phyloP scores from a whole-genome alignment of 257 asterid species.

The Gentiana dahurica region DNA sequence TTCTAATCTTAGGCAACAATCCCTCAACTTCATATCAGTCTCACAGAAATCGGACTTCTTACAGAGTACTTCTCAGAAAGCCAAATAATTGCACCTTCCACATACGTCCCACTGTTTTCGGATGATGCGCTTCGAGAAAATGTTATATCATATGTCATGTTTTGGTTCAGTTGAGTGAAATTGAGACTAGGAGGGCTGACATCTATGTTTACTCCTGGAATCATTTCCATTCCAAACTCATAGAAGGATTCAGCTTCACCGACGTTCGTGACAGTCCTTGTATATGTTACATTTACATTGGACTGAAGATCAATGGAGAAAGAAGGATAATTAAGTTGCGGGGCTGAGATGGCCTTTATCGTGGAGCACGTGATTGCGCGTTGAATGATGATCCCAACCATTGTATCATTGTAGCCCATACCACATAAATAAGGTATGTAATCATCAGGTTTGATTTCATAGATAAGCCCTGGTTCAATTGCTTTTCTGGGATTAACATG shows the following conservation, averaged over 20 bases:
- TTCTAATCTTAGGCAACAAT: too few relatives aligned
- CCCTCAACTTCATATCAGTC: too few relatives aligned
- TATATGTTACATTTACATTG: background rate
- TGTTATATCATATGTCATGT: background rate
- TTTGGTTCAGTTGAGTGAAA: background rate
- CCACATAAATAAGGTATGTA: slow-evolving; percentile 7
- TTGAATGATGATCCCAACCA: background rate
- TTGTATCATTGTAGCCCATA: slow-evolving; percentile 1
- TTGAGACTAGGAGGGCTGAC: background rate
- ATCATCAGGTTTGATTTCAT: slow-evolving; percentile 11
- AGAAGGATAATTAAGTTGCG: background rate
- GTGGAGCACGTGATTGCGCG: background rate
- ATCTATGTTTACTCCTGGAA: background rate
- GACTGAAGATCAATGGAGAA: background rate
- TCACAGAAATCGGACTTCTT: slow-evolving; percentile 8
- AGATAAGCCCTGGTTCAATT: slow-evolving; percentile 10
- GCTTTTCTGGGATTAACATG: slow-evolving; percentile 7
- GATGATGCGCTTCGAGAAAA: background rate
- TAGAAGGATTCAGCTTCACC: background rate
- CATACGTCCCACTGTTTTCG: too few relatives aligned
- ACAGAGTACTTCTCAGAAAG: background rate
- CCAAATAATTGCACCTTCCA: slow-evolving; percentile 6
- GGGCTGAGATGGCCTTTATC: slow-evolving; percentile 4
- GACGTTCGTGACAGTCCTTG: background rate
- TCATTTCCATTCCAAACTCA: background rate